phyloP scores from a whole-genome alignment of 1,139 yeast genomes.

The Yamadazyma mexicana region DNA sequence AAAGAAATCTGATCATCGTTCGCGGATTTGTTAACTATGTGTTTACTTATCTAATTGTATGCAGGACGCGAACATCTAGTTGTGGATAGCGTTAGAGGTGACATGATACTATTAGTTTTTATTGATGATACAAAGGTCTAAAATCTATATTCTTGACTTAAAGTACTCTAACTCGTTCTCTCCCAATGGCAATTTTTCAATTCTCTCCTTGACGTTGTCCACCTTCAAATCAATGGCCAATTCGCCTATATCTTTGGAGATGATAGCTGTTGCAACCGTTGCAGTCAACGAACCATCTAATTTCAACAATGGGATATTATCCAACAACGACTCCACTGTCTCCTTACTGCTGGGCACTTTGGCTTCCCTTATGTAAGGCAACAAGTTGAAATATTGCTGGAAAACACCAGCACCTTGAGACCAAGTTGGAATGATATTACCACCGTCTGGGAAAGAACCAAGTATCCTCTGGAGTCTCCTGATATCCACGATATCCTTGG shows the following conservation, averaged over 20 bases:
- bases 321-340: conserved; percentile 32
- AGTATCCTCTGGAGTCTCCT: conserved; percentile 42
- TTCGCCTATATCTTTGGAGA: conserved; percentile 49
- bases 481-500: conserved; percentile 35
- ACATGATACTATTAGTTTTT: too few relatives aligned
- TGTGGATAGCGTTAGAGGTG: too few relatives aligned
- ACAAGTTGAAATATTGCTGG: conserved; percentile 40
- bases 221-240: conserved; percentile 27
- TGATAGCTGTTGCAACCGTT: conserved; percentile 51
- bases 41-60: background rate
- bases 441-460: conserved; percentile 45
- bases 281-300: conserved; percentile 19
- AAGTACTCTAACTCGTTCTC: conserved; percentile 49
- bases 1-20: background rate
- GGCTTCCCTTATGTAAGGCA: conserved; percentile 16
- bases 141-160: conserved; percentile 6
- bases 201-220: conserved; percentile 22
- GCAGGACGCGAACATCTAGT: too few relatives aligned
- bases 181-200: conserved; percentile 42
- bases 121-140: too few relatives aligned
- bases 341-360: conserved; percentile 12
- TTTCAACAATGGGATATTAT: conserved; percentile 43
- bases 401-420: conserved; percentile 60
- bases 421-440: conserved; percentile 54
- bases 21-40: background rate